Percentiles rank a stretch among this genome's conserved stretches.
phyloP scores from a whole-genome alignment of 2,329 filamentous ascomycete species.

The Ceratocystiopsis minuta region DNA sequence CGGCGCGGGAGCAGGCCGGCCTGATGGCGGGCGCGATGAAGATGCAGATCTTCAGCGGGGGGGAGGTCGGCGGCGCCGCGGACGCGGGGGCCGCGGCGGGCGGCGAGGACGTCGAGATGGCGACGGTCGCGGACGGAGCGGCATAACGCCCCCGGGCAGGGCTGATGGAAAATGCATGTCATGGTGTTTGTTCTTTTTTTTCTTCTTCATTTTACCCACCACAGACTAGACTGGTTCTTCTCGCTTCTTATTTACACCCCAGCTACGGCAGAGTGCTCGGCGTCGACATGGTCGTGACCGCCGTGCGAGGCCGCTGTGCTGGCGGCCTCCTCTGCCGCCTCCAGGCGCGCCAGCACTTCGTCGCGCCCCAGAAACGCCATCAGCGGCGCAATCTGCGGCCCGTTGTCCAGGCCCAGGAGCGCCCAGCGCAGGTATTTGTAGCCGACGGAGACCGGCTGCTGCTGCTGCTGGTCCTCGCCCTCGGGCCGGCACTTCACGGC shows the following conservation, averaged over 20 bases:
- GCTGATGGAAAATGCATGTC: not conserved
- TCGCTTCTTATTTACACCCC: too few relatives aligned
- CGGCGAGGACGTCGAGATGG: too few relatives aligned
- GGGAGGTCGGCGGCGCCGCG: too few relatives aligned
- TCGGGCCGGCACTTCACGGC: not conserved
- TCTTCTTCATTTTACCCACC: not conserved
- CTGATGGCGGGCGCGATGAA: slow-evolving; percentile 45
- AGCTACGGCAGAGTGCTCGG: too few relatives aligned
- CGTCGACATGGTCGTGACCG: too few relatives aligned
- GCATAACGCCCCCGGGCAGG: too few relatives aligned
- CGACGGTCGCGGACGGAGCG: too few relatives aligned
- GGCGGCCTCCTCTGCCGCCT: not conserved
- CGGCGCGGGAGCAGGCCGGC: slow-evolving; percentile 43
- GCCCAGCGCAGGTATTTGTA: slow-evolving; percentile 16
- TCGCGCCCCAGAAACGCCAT: slow-evolving; percentile 15
- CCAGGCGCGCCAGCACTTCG: slow-evolving; percentile 13
- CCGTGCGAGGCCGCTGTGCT: too few relatives aligned
- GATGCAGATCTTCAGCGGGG: slow-evolving; percentile 33
- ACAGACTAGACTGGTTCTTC: too few relatives aligned
- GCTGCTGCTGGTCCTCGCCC: not conserved
- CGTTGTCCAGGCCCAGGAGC: slow-evolving; percentile 12
- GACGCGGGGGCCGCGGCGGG: not conserved
- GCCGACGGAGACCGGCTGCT: slow-evolving; percentile 4
- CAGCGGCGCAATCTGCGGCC: slow-evolving; percentile 11
- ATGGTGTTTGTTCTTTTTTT: not conserved